These are phyloP conservation scores for Botrytis hyacinthi DNA, from an alignment of 2,329 filamentous ascomycete species.

Conservation along the genomic window DNA sequence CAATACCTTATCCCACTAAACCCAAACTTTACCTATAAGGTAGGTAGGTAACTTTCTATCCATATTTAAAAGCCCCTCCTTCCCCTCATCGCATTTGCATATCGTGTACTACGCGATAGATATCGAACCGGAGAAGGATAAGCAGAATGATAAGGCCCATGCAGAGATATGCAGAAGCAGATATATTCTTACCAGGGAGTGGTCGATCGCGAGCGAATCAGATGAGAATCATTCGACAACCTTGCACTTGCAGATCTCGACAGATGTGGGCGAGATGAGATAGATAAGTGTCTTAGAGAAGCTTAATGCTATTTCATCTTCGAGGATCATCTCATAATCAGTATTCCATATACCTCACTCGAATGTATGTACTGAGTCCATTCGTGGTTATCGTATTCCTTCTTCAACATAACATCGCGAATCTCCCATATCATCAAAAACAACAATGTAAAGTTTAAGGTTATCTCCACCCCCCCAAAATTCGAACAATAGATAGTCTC, in stretches of 20 bases:
- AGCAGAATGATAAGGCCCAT: neutral
- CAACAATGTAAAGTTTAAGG: neutral
- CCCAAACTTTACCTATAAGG: neutral
- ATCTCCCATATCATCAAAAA: neutral
- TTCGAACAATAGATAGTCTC: neutral
- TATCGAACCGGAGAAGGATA: constrained; percentile 6
- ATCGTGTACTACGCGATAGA: neutral
- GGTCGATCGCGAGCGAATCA: neutral
- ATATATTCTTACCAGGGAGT: neutral
- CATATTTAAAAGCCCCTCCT: neutral
- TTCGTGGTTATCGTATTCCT: neutral
- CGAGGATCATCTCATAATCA: neutral
- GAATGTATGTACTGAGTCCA: neutral
- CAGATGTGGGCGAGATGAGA: neutral
- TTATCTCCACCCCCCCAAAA: neutral
- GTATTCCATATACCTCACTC: neutral
- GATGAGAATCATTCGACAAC: neutral
- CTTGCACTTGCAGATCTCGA: neutral
- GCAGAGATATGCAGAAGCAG: neutral
- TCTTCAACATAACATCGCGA: neutral
- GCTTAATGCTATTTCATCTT: neutral
- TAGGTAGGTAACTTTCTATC: neutral
- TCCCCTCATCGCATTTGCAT: neutral
- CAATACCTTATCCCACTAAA: neutral
- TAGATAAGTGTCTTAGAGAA: neutral